Base-by-base conservation (phyloP, 2,329 filamentous ascomycete species). In the Pyrenochaeta sp. region DNA sequence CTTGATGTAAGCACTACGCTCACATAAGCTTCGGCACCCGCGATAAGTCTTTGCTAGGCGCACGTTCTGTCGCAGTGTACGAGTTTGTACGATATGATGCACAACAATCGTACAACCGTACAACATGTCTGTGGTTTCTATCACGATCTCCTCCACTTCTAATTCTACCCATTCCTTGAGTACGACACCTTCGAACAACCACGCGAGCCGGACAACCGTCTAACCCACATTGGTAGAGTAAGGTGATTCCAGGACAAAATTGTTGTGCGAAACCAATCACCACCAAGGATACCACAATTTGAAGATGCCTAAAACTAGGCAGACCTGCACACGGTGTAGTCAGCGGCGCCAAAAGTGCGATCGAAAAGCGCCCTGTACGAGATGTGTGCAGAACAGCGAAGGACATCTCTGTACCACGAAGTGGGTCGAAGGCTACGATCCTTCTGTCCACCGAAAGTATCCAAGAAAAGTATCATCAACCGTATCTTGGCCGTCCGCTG, bases 341-440 rank as follows among this genome's bases (percentile, higher is more conserved):
- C 63, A 66, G 39, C 54, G 69, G 21, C 59, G 70, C 20, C 70
- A 73, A 40, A 72, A 71, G 54, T 74, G 71, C 44, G 70, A 74
- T 55, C 63, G 70, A 9, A 71, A 70, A 48, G 41, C 54, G 7
- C 63, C 63, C 7, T 66, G 63, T 39, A 59, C 49, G 18, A 57
- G 71, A 47, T 74, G 71, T 39, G 53, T 72, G 2, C 64, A 66
- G 31, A 71, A 74, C 45, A 68, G 68, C 27, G 69, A 73, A 54
- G 57, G 58, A 11, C 66, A 73, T 40, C 55, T 73, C 9, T 74
- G 71, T 60, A 72, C 67, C 18, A 69, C 65, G 9, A 60, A 68
- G 52, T 74, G 71, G 71, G 54, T 58, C 7, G 57, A 69, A 39
- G 71, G 70, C 9, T 74, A 73, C 56, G 65, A 74, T 47, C 67